Evolutionary conservation across 1,284 basidiomycete genomes (phyloP).

Genomic region (Sanghuangporus sanghuang): DNA sequence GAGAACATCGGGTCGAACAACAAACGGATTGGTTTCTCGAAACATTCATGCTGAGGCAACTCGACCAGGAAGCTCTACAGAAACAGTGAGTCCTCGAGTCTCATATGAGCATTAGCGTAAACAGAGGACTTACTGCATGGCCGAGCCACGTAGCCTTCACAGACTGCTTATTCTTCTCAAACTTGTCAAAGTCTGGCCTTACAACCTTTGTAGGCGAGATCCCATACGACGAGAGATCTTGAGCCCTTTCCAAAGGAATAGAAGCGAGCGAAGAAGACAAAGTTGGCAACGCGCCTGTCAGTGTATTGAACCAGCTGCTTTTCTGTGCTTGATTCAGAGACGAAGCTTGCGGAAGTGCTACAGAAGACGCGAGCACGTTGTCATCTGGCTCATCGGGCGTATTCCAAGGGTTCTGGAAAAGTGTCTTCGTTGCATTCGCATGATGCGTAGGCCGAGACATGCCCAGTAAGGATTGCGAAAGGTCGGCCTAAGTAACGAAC

Average conservation of each 20-base stretch:
- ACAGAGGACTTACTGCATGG: constrained; percentile 27
- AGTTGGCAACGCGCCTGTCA: neutral
- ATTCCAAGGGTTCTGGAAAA: constrained; percentile 16
- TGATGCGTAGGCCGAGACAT: constrained; percentile 15
- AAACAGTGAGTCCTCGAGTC: neutral
- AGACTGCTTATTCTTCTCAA: constrained; percentile 9
- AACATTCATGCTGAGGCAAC: constrained; percentile 19
- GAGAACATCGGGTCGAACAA: constrained; percentile 33
- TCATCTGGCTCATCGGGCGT: constrained; percentile 9
- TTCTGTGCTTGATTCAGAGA: neutral
- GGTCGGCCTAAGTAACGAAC: neutral
- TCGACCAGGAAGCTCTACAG: constrained; percentile 28
- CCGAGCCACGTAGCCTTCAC: constrained; percentile 31
- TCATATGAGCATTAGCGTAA: neutral
- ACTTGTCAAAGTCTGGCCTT: constrained; percentile 23
- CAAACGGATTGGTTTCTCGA: constrained; percentile 22
- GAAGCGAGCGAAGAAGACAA: constrained; percentile 2
- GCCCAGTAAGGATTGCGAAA: neutral
- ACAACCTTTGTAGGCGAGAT: constrained; percentile 20
- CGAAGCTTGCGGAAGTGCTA: too few species aligned
- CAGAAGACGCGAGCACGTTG: neutral
- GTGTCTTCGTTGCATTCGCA: constrained; percentile 6
- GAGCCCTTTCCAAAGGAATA: constrained; percentile 14
- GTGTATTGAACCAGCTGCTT: neutral
- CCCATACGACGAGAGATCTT: constrained; percentile 5